These are phyloP conservation scores for Priceomyces castillae DNA, from an alignment of 805 yeast species.

Conservation along the genomic window DNA sequence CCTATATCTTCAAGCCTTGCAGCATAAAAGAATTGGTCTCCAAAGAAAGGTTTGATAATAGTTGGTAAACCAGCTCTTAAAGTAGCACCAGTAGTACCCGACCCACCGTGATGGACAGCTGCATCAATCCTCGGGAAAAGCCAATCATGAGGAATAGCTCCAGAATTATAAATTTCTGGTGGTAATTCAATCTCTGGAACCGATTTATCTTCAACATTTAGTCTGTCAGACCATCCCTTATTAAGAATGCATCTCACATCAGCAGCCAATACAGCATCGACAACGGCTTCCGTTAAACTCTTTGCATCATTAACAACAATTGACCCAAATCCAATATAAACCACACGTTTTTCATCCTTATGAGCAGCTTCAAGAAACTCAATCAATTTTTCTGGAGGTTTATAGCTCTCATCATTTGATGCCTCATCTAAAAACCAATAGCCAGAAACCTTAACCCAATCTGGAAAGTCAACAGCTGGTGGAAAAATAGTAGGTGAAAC, in stretches of 20 bases:
- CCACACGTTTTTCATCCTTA: slow-evolving; percentile 61
- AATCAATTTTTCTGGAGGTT: slow-evolving; percentile 57
- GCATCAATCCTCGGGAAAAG: slow-evolving; percentile 84
- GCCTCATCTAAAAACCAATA: slow-evolving; percentile 89
- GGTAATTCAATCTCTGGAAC: slow-evolving; percentile 53
- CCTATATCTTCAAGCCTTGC: slow-evolving; percentile 85
- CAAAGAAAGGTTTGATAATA: slow-evolving; percentile 90
- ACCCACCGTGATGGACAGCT: slow-evolving; percentile 96
- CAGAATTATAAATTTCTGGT: slow-evolving; percentile 62
- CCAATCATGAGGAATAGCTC: slow-evolving; percentile 91
- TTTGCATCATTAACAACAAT: slow-evolving; percentile 85
- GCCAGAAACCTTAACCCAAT: slow-evolving; percentile 95
- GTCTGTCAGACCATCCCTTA: slow-evolving; percentile 92
- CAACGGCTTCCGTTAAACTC: slow-evolving; percentile 72
- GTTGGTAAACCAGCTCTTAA: slow-evolving; percentile 85
- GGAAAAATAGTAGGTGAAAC: slow-evolving; percentile 87
- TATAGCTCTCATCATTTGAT: slow-evolving; percentile 38
- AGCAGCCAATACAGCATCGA: slow-evolving; percentile 73
- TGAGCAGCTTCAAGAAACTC: slow-evolving; percentile 64
- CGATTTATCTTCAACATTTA: slow-evolving; percentile 35
- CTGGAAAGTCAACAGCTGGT: slow-evolving; percentile 89
- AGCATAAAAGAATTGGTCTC: slow-evolving; percentile 94
- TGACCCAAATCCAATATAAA: slow-evolving; percentile 94
- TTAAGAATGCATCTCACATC: slow-evolving; percentile 85
- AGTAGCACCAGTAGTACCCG: slow-evolving; percentile 95